Conservation (phyloP, 805 yeast genomes). For the Kregervanrija fluxuum region DNA sequence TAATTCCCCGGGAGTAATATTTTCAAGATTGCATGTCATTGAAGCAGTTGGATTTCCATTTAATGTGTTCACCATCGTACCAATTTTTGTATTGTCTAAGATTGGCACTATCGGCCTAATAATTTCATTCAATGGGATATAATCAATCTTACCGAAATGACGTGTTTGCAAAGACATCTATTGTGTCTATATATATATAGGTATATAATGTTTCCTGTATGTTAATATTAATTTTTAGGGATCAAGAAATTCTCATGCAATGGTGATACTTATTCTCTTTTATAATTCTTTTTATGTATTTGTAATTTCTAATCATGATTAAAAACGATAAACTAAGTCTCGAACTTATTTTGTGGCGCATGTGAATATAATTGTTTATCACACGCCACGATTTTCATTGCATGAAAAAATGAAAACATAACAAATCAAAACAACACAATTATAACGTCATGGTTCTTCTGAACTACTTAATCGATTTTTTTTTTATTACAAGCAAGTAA, state of each 20-base stretch:
- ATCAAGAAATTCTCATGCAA: background rate
- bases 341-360: background rate
- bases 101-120: conserved; percentile 84
- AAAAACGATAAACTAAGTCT: too few species aligned
- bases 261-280: too few species aligned
- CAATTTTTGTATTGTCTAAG: conserved; percentile 64
- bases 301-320: too few species aligned
- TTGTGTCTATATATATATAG: background rate
- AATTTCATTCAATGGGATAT: conserved; percentile 61
- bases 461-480: background rate
- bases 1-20: conserved; percentile 51
- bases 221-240: background rate
- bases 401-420: background rate
- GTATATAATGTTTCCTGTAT: background rate
- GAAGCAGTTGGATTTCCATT: conserved; percentile 59
- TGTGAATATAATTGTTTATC: background rate
- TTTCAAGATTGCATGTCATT: conserved; percentile 43
- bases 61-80: conserved; percentile 69
- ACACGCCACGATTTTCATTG: background rate
- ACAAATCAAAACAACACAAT: too few species aligned
- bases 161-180: conserved; percentile 66
- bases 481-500: conserved; percentile 1
- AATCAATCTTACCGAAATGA: conserved; percentile 40
- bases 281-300: too few species aligned
- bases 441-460: too few species aligned